Conservation (phyloP, 306 rosid genomes). For the Trifolium fragiferum region DNA sequence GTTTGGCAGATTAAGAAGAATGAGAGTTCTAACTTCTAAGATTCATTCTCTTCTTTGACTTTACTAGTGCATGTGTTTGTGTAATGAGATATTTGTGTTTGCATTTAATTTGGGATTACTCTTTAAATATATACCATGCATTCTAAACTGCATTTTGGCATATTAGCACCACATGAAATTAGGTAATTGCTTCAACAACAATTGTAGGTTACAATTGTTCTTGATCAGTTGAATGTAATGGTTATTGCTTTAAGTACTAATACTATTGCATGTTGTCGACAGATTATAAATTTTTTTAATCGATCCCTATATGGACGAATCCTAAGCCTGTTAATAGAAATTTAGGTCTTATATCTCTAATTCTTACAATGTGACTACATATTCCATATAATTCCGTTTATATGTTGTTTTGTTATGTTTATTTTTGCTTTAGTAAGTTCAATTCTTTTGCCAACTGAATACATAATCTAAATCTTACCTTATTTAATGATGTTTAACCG, state of each 20-base stretch:
- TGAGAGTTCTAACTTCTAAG: not conserved
- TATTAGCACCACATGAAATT: not conserved
- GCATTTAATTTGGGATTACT: not conserved
- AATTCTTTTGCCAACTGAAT: too few relatives aligned
- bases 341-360: constrained; percentile 22
- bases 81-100: constrained; percentile 27
- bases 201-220: too few relatives aligned
- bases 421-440: too few relatives aligned
- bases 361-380: not conserved
- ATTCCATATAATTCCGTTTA: too few relatives aligned
- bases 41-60: constrained; percentile 15
- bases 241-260: too few relatives aligned
- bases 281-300: too few relatives aligned
- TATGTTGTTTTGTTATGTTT: too few relatives aligned
- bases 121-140: not conserved
- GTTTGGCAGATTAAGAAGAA: constrained; percentile 49
- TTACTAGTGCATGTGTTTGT: constrained; percentile 20
- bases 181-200: not conserved
- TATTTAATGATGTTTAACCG: not conserved
- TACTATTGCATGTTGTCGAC: too few relatives aligned
- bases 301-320: too few relatives aligned
- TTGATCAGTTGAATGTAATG: too few relatives aligned
- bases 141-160: not conserved
- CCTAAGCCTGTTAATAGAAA: not conserved
- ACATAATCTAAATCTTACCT: not conserved